Conservation (phyloP, 768 basidiomycete genomes). For the Hebeloma cylindrosporum region DNA sequence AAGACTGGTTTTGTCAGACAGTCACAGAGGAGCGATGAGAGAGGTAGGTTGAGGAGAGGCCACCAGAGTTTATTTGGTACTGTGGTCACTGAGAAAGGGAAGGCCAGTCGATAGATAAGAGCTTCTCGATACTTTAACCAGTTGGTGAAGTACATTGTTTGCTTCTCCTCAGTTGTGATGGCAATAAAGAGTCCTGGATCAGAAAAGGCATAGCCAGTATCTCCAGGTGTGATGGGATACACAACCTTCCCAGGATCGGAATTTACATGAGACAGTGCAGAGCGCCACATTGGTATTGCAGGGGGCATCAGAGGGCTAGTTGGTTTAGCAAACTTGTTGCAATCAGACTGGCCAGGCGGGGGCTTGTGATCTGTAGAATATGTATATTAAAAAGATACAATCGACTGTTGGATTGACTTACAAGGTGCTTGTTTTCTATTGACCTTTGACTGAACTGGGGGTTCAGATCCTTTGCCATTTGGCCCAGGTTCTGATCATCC, state of each 20-base stretch:
- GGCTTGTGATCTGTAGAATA: not conserved
- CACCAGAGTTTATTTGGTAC: slow-evolving; percentile 4
- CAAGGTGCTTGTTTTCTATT: no score
- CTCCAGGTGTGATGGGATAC: not conserved
- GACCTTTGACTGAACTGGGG: no score
- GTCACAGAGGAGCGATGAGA: not conserved
- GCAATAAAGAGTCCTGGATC: slow-evolving; percentile 3
- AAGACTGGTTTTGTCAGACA: not conserved
- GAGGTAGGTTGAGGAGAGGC: slow-evolving; percentile 2
- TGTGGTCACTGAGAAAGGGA: not conserved
- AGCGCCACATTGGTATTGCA: not conserved
- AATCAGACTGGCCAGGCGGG: not conserved
- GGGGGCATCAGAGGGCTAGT: not conserved
- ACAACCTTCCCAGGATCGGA: not conserved
- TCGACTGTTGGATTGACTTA: no score
- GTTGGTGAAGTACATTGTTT: slow-evolving; percentile 3
- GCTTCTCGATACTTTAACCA: slow-evolving; percentile 7
- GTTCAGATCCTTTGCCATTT: no score
- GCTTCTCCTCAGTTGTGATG: not conserved
- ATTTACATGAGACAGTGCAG: not conserved
- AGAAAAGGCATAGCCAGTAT: slow-evolving; percentile 5
- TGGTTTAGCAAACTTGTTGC: slow-evolving; percentile 1
- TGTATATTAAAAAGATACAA: not conserved
- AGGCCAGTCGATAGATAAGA: not conserved
- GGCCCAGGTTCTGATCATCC: no score